A percentile compares a stretch with the other conserved stretches of the same genome.
Evolutionary conservation across 176 grass and related monocot species (phyloP).

Genomic region (Hordeum vulgare): MorexV3_pseudomolecules_assembly NC_058522.1:498423933-498424432

Average conservation of each 20-base stretch:
- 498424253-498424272: background rate
- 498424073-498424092: constrained; percentile 17
- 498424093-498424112: constrained; percentile 17
- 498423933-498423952: constrained; percentile 46
- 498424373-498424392: background rate
- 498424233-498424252: background rate
- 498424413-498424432: background rate
- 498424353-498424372: background rate
- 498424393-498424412: background rate
- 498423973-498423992: background rate
- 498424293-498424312: background rate
- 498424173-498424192: background rate
- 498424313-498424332: background rate
- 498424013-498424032: constrained; percentile 7
- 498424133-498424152: background rate
- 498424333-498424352: background rate
- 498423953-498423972: constrained; percentile 30
- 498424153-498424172: background rate
- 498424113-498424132: constrained; percentile 25
- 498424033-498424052: constrained; percentile 30
- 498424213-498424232: background rate
- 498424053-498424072: constrained; percentile 22
- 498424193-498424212: background rate
- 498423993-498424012: background rate
- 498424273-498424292: background rate